phyloP scores from a whole-genome alignment of 2,329 filamentous ascomycete species.

The Botrytis paeoniae region DNA sequence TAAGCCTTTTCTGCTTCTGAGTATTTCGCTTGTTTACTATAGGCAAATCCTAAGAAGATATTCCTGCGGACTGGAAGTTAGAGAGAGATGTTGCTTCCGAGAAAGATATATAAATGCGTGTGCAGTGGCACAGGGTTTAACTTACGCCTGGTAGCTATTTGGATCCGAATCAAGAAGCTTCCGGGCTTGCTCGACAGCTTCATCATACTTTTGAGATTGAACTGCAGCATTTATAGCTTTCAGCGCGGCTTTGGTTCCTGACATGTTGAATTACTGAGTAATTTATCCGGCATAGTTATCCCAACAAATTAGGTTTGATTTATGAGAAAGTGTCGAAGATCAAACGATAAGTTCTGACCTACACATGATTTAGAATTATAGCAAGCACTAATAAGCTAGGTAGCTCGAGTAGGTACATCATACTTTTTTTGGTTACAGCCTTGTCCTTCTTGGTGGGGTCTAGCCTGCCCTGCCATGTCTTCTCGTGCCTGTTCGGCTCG shows the following conservation, averaged over 20 bases:
- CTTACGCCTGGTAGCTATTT: conserved; percentile 78
- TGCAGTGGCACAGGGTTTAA: conserved; percentile 17
- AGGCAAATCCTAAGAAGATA: conserved; percentile 82
- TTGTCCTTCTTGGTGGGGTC: conserved; percentile 2
- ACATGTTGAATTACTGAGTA: conserved; percentile 30
- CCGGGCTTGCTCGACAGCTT: conserved; percentile 67
- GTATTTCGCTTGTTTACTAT: conserved; percentile 70
- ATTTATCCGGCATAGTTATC: conserved; percentile 24
- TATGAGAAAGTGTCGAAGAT: not conserved
- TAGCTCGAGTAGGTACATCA: conserved; percentile 6
- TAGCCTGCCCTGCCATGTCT: not conserved
- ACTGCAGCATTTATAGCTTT: conserved; percentile 79
- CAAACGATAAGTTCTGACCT: not conserved
- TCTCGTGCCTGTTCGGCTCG: not conserved
- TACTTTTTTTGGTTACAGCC: conserved; percentile 7
- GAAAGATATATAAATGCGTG: not conserved
- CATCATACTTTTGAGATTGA: conserved; percentile 74
- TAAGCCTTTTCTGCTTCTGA: conserved; percentile 78
- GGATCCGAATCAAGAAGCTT: conserved; percentile 69
- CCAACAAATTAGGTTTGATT: not conserved
- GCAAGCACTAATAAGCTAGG: not conserved
- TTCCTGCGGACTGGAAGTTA: conserved; percentile 48
- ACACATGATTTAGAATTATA: not conserved
- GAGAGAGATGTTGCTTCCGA: not conserved
- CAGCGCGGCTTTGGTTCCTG: conserved; percentile 62